These are phyloP conservation scores for Trichoderma sp. DNA, from an alignment of 2,329 filamentous ascomycete genomes.

Conservation along the genomic window DNA sequence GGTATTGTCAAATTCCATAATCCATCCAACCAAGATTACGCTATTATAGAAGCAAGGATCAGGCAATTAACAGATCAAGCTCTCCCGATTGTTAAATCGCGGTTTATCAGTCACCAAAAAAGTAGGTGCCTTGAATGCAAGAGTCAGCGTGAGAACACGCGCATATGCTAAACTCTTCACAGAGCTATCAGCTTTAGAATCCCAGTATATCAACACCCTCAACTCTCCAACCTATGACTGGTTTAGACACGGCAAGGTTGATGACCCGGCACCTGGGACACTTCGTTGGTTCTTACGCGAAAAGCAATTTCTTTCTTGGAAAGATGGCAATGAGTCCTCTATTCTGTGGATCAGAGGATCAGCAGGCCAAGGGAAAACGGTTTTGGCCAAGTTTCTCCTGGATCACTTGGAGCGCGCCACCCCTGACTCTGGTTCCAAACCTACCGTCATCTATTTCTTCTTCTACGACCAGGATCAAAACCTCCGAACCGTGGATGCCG, in stretches of 20 bases:
- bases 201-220: background rate
- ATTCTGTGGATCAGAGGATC: background rate
- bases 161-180: background rate
- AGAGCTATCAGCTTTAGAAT: background rate
- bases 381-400: background rate
- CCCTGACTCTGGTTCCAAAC: background rate
- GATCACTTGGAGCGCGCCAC: background rate
- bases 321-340: background rate
- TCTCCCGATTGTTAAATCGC: background rate
- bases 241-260: background rate
- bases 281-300: background rate
- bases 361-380: background rate
- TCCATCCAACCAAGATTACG: background rate
- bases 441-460: background rate
- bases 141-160: background rate
- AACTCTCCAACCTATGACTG: background rate
- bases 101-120: background rate
- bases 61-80: background rate
- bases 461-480: constrained; percentile 1
- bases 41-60: background rate
- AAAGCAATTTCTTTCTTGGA: background rate
- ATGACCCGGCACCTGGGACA: background rate
- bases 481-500: background rate
- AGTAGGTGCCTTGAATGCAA: background rate
- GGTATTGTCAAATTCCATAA: constrained; percentile 31